phyloP scores from a whole-genome alignment of 2,329 filamentous ascomycete genomes.

The Cercospora zeae-maydis region DNA sequence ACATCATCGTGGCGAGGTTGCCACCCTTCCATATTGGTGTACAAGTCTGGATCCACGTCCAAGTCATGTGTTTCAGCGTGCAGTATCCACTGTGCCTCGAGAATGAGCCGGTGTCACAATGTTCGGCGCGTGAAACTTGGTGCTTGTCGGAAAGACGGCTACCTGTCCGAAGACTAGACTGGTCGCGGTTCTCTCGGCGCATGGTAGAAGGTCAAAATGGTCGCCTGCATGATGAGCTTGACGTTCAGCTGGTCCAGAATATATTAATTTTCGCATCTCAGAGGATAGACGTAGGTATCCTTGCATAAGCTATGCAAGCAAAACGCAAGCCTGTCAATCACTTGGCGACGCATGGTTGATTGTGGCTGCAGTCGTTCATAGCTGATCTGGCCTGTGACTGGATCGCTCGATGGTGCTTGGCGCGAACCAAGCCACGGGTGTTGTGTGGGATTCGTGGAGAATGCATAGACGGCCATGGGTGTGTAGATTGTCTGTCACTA shows the following conservation, averaged over 20 bases:
- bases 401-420: background rate
- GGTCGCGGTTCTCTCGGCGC: background rate
- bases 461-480: background rate
- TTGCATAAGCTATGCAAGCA: conserved; percentile 1
- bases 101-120: background rate
- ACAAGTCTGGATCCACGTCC: background rate
- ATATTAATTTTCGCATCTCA: background rate
- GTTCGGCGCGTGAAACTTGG: background rate
- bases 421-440: background rate
- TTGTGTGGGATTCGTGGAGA: background rate
- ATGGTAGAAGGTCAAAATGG: background rate
- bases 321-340: background rate
- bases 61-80: background rate
- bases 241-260: background rate
- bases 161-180: background rate
- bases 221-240: background rate
- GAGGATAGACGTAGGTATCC: background rate
- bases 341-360: background rate
- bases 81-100: background rate
- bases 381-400: background rate
- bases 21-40: background rate
- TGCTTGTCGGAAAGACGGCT: background rate
- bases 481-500: background rate
- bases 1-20: background rate
- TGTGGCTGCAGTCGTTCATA: background rate